Evolutionary conservation across 2,329 filamentous ascomycete species (phyloP).

Genomic region (Chrysoporthe cubensis): DNA sequence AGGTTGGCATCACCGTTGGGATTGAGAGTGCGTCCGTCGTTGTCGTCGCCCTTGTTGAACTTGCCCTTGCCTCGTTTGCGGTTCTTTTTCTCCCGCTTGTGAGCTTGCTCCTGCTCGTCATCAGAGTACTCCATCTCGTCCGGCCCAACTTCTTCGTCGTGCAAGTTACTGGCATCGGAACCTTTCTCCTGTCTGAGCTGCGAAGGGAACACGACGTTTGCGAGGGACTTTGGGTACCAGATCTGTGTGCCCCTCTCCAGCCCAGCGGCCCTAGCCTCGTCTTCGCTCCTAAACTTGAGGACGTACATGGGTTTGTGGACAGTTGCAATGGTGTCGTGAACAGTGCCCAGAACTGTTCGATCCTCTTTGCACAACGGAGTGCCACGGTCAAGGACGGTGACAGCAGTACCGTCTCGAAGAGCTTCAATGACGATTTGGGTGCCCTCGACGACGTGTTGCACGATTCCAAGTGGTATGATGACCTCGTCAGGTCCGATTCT

Average conservation of each 20-base stretch:
- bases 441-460: conserved; percentile 79
- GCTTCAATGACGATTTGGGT: conserved; percentile 75
- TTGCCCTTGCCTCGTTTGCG: conserved; percentile 59
- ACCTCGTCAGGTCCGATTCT: conserved; percentile 76
- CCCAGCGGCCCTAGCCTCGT: conserved; percentile 69
- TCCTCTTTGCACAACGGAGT: conserved; percentile 82
- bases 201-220: conserved; percentile 85
- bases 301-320: conserved; percentile 87
- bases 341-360: conserved; percentile 75
- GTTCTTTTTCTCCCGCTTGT: conserved; percentile 71
- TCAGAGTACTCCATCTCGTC: conserved; percentile 96
- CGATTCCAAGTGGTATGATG: conserved; percentile 73
- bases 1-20: conserved; percentile 49
- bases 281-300: conserved; percentile 71
- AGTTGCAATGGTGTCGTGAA: conserved; percentile 85
- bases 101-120: conserved; percentile 88
- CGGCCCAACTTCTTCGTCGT: conserved; percentile 86
- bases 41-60: conserved; percentile 48
- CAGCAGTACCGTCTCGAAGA: conserved; percentile 72
- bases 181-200: conserved; percentile 79
- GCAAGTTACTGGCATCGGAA: conserved; percentile 91
- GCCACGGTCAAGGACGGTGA: conserved; percentile 81
- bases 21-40: conserved; percentile 38
- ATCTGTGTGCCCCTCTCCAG: conserved; percentile 72
- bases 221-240: conserved; percentile 80